These are phyloP conservation scores for Solanum chaucha DNA, from an alignment of 257 asterid species.

Conservation along the genomic window DNA sequence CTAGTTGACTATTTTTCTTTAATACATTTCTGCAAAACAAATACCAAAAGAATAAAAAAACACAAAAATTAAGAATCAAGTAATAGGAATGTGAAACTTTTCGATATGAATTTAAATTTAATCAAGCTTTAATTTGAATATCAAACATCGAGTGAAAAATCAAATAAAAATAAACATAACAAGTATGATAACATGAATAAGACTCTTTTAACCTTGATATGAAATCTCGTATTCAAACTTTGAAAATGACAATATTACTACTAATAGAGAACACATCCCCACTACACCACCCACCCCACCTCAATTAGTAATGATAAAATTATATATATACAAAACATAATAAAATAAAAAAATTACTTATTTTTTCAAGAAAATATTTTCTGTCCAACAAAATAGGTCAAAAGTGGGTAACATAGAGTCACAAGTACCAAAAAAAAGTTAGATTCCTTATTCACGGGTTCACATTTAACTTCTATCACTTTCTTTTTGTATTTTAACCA, in stretches of 20 bases:
- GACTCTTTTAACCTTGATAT: not conserved
- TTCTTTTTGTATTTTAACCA: not conserved
- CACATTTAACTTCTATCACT: not conserved
- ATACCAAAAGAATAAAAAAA: not conserved
- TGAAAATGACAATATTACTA: too few species aligned
- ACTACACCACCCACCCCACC: not conserved
- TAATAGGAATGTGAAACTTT: not conserved
- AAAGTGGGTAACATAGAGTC: not conserved
- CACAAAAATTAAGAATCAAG: not conserved
- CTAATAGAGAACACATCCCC: not conserved
- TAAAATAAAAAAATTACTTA: too few species aligned
- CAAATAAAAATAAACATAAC: too few species aligned
- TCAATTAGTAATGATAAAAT: not conserved
- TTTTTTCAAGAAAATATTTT: not conserved
- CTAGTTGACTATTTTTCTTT: slow-evolving; percentile 8
- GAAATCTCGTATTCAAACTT: not conserved
- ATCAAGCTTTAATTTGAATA: too few species aligned
- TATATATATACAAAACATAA: too few species aligned
- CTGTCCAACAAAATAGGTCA: not conserved
- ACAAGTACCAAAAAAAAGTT: too few species aligned
- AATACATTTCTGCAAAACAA: slow-evolving; percentile 17
- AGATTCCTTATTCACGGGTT: not conserved
- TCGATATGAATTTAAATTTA: too few species aligned
- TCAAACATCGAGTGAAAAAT: too few species aligned
- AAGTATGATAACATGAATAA: not conserved